Evolutionary conservation across 169 alveolate species (phyloP).

Genomic region (Plasmodium gonderi): DNA sequence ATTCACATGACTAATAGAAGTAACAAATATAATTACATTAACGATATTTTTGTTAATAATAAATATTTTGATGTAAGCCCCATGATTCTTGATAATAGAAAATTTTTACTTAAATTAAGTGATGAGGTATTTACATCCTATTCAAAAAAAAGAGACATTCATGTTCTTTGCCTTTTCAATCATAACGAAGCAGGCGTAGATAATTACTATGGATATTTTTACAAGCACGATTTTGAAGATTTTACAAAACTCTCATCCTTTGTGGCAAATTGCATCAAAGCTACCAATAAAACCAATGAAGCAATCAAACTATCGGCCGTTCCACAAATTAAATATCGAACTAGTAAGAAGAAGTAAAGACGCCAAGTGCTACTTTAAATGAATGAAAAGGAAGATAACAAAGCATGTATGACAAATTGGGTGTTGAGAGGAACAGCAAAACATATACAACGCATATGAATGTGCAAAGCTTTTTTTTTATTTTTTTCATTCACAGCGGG

Average conservation of each 20-base stretch:
- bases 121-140: conserved; percentile 47
- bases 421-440: too few relatives aligned
- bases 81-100: conserved; percentile 39
- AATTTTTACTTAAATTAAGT: conserved; percentile 34
- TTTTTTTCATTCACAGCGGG: too few relatives aligned
- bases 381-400: too few relatives aligned
- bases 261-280: conserved; percentile 37
- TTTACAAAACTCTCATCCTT: conserved; percentile 41
- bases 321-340: conserved; percentile 63
- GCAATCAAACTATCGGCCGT: background rate
- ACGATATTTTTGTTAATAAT: conserved; percentile 65
- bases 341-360: conserved; percentile 11
- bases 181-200: background rate
- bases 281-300: conserved; percentile 10
- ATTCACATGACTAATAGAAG: background rate
- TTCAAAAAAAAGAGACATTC: conserved; percentile 40
- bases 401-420: too few relatives aligned
- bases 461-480: too few relatives aligned
- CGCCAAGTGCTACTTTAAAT: background rate
- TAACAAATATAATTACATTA: conserved; percentile 60
- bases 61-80: conserved; percentile 52
- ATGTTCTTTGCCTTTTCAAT: conserved; percentile 68
- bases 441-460: too few relatives aligned
- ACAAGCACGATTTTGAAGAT: conserved; percentile 56
- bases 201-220: conserved; percentile 48